Base-by-base conservation (phyloP, 1,284 basidiomycete species). In the Pascua sp. region DNA sequence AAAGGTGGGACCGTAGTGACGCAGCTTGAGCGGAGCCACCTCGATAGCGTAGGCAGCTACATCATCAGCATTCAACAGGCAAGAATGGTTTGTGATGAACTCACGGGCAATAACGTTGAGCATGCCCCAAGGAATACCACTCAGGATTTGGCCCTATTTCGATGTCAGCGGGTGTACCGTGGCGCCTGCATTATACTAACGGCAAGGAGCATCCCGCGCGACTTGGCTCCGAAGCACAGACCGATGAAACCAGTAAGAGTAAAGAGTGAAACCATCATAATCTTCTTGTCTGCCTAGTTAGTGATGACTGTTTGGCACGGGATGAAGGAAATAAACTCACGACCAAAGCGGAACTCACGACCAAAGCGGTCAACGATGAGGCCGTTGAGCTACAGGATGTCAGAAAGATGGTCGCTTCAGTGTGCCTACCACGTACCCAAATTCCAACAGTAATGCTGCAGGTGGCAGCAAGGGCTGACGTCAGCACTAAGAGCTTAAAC, bases 211-310 rank as follows among this genome's bases (percentile, higher is more conserved):
- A 71, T 73, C 36, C 54, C 52, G 9, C 67, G 55, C 53, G 64
- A 69, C 36, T 43, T 49, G 17, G 78, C 76, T 51, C 78, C 78
- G 64, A 78, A 73, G 18, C 39, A 17, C 65, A 78, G 75, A 57
- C 17, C 49, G 16, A 79, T 67, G 65, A 75, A 69, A 38, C 60
- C 66, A 47, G 66, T 67, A 51, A 79, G 70, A 39, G 47, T 16
- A 49, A 67, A 24, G 44, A 73, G 60, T 13, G 71, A 60, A 50
- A 61, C 57, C 40, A 49, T 39, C 47, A 50, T 50, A 38, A 49
- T 55, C 15, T 17, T 39, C 42, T 55, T 55, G 53, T 49, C 45
- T 49, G 24, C 24, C 24, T 32, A 32, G 24, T 32, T 32, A 32
- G 24, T 7, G 4, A 32, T 32, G 24, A 32, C 24, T 7, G 3